phyloP scores from a whole-genome alignment of 139 green algal species.

The Astrephomene gubernaculifera region DNA sequence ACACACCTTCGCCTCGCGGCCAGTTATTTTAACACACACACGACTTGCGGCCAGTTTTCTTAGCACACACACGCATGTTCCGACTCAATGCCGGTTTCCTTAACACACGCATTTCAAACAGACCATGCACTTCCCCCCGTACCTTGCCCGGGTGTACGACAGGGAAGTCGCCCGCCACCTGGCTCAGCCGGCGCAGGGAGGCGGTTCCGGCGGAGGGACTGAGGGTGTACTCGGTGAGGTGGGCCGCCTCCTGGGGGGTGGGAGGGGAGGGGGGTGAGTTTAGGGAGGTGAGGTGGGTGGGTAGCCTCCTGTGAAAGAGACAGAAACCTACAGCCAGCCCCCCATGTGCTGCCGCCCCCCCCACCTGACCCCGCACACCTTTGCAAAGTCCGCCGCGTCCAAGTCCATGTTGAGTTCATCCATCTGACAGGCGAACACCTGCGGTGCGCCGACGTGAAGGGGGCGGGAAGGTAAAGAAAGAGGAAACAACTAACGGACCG shows the following conservation, averaged over 20 bases:
- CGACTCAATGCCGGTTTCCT: background rate
- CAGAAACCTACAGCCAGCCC: too few species aligned
- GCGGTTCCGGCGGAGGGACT: slow-evolving; percentile 59
- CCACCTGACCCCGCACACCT: too few species aligned
- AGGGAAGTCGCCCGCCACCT: slow-evolving; percentile 73
- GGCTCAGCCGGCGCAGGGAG: slow-evolving; percentile 27
- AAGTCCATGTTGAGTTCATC: slow-evolving; percentile 56
- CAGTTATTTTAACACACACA: background rate
- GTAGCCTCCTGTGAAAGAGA: too few species aligned
- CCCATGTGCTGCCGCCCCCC: background rate
- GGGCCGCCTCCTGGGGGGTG: slow-evolving; percentile 38
- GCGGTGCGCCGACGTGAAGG: too few species aligned
- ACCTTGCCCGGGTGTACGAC: slow-evolving; percentile 54
- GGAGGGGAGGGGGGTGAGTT: slow-evolving; percentile 3
- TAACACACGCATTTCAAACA: background rate
- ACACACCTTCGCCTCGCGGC: too few species aligned
- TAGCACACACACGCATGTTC: background rate
- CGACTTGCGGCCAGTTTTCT: background rate
- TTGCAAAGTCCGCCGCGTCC: slow-evolving; percentile 39
- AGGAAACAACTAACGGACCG: too few species aligned
- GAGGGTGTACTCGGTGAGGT: slow-evolving; percentile 63
- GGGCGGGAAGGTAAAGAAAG: too few species aligned
- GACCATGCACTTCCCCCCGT: background rate
- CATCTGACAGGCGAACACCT: slow-evolving; percentile 41
- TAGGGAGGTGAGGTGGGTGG: background rate